These are phyloP conservation scores for Apiospora sp. DNA, from an alignment of 2,329 filamentous ascomycete species.

Conservation along the genomic window DNA sequence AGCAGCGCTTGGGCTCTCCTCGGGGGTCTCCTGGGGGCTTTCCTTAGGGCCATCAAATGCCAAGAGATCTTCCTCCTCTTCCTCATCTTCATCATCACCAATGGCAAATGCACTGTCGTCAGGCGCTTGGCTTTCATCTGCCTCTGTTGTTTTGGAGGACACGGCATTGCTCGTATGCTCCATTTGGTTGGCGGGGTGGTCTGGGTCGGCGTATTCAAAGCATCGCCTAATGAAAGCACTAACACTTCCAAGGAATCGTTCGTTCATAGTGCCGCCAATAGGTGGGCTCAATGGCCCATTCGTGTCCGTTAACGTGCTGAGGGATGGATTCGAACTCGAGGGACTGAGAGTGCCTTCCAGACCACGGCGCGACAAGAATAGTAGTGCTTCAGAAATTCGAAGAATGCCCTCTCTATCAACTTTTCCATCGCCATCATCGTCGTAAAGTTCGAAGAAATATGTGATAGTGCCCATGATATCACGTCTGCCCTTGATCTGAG, in stretches of 20 bases:
- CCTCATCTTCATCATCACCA: slow-evolving; percentile 68
- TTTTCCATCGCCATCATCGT: slow-evolving; percentile 88
- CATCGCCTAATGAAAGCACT: slow-evolving; percentile 95
- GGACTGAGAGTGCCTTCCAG: slow-evolving; percentile 78
- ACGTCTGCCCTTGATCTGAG: slow-evolving; percentile 87
- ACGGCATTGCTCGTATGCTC: slow-evolving; percentile 38
- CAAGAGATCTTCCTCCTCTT: slow-evolving; percentile 64
- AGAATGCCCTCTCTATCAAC: slow-evolving; percentile 96
- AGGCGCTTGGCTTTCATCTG: slow-evolving; percentile 37
- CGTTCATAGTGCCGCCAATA: slow-evolving; percentile 72
- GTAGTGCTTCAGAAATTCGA: slow-evolving; percentile 88
- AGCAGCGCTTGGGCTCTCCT: slow-evolving; percentile 42
- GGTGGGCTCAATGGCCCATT: slow-evolving; percentile 49
- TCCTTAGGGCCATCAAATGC: slow-evolving; percentile 59
- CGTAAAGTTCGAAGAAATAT: slow-evolving; percentile 98
- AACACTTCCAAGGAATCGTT: slow-evolving; percentile 90
- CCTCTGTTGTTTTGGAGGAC: slow-evolving; percentile 37
- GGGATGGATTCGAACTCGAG: slow-evolving; percentile 64
- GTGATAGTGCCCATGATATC: slow-evolving; percentile 98
- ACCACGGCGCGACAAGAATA: slow-evolving; percentile 91
- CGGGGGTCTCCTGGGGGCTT: slow-evolving; percentile 33
- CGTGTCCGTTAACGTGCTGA: slow-evolving; percentile 53
- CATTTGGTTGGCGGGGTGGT: slow-evolving; percentile 71
- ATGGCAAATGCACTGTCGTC: slow-evolving; percentile 72
- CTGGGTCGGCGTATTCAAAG: slow-evolving; percentile 97